Conservation (phyloP, 73 alveolate genomes). For the Effrenium voratum region DNA sequence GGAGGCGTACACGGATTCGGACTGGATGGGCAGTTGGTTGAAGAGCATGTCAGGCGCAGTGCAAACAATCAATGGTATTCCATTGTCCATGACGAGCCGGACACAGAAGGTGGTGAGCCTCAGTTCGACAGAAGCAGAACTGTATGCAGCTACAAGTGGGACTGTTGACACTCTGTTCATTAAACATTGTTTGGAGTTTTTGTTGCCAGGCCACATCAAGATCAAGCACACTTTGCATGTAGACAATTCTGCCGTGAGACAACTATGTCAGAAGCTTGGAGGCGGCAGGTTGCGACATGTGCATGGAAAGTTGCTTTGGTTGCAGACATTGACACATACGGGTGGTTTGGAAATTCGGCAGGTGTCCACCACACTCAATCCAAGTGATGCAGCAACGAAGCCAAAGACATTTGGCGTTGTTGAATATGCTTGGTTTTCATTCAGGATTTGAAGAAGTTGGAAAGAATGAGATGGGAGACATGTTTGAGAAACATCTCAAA, state of each 20-base stretch:
- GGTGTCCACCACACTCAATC: not conserved
- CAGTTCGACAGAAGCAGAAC: not conserved
- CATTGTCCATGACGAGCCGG: not conserved
- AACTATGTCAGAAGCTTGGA: not conserved
- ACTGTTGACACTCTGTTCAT: not conserved
- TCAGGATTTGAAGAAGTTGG: no score
- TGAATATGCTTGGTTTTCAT: not conserved
- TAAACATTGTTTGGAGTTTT: not conserved
- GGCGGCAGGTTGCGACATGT: not conserved
- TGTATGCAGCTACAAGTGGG: not conserved
- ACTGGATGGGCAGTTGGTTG: not conserved
- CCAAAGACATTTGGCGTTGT: not conserved
- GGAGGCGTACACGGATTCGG: no score
- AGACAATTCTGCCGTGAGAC: not conserved
- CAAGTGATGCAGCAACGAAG: not conserved
- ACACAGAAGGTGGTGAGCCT: conserved; percentile 6
- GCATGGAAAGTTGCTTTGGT: not conserved
- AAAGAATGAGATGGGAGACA: no score
- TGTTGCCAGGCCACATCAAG: not conserved
- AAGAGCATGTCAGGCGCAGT: conserved; percentile 2
- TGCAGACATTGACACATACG: not conserved
- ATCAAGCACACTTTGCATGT: not conserved
- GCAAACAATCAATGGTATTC: not conserved
- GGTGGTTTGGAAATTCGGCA: not conserved
- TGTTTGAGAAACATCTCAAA: no score